Base-by-base conservation (phyloP, 768 basidiomycete species). In the Mycena albidolilacea region DNA sequence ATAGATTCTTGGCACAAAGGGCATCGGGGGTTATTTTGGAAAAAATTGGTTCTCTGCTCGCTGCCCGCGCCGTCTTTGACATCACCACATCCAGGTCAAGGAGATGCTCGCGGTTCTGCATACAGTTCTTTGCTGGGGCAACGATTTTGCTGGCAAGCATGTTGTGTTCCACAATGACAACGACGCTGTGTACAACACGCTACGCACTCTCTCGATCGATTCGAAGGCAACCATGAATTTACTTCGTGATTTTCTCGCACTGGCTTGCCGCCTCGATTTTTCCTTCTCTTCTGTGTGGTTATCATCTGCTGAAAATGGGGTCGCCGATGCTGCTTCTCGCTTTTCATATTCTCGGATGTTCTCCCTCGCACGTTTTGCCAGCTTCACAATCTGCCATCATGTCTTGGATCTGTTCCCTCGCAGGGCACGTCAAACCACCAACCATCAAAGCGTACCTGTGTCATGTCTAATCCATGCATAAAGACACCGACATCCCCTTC, bases 401-500 rank as follows among this genome's bases (percentile, higher is more conserved):
- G 68, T 58, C 71, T 12, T 80, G 77, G 77, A 61, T 79, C 35
- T 72, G 65, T 6, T 46, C 19, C 30, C 73, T 79, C 17, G 30
- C 30, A 30, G 30, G 30, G 30, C 30, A 30, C 30, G 30, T 30
- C 30, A 30, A 30, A 30, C 30, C 30, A 30, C 30, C 30, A 1
- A 30, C 30, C 30, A 30, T 30, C 3, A 30, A 30, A 30, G 30
- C 30, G 75, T 80, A 82, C 68, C 66, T 79, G 67, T 71, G 67
- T 9, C 63, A 67, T 19, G 52, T 58, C 35, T 37, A 69, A 5
- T 77, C 79, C 60, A 54, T 79, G 23, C 80, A 81, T 41, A 48
- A 69, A 46, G 78, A 82, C 35, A 35, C 59, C 46, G 77, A 77
- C 59, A 65, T 77, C 50, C 69, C 74, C 44, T 75, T 75, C 38